Evolutionary conservation across 306 rosid genomes (phyloP), one percentile per base, ranked within the genome.

Genomic region (Castanea crenata): DNA sequence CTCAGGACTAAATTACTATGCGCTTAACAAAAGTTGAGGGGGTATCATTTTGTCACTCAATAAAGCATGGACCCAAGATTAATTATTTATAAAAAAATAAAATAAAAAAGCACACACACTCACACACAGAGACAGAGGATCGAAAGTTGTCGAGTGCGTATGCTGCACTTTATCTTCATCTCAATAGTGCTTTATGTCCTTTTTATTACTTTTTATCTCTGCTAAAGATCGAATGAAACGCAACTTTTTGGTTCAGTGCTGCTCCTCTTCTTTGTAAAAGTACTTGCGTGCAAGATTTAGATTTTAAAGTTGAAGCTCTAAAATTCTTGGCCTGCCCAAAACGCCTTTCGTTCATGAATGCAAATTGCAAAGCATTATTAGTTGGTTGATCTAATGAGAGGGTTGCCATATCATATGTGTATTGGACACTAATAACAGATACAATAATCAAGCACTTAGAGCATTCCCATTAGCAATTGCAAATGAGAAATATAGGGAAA

Each of bases 31-130:
- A 83, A 58, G 49, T 62, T 44, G 74, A 80, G 84, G 84, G 71
- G 76, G 35, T 16, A 52, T 79, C 72, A 76, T 79, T 71, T 78
- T 80, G 83, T 54, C 75, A 74, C 79, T 74, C 79, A 52, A 57
- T 68, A 79, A 87, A 69, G 82, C 62, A 75, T 67, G 59, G 63
- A 72, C 49, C 56, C 41, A 64, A 55, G 38, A 41, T 41, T 41
- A 55, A 55, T 1, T 4, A 71, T 5, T 14, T 8, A 14, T 12
- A 14, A 46, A 14, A 71, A 25, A 31, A 25, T 25, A 25, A 25
- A 57, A 54, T 64, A 67, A 70, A 80, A 74, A 57, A 6, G 1
- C 31, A 29, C 31, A 31, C 32, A 31, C 32, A 32, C 6, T 8
- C 16, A 49, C 54, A 49, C 54, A 12, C 54, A 12, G 15, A 49